phyloP scores from a whole-genome alignment of 2,329 filamentous ascomycete species.

The Colletotrichum phormii region DNA sequence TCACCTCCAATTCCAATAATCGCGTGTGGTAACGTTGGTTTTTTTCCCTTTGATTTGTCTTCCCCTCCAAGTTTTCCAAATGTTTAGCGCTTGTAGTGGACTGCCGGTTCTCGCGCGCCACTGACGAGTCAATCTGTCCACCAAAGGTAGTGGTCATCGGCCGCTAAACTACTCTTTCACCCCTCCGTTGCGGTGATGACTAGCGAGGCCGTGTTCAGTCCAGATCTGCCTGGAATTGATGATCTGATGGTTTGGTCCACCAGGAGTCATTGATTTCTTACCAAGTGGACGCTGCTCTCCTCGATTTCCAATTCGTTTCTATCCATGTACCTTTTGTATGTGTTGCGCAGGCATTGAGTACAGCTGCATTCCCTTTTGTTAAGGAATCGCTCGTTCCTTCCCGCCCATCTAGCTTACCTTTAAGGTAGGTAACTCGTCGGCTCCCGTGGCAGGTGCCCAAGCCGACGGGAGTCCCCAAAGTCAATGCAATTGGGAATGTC shows the following conservation, averaged over 20 bases:
- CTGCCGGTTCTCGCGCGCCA: conserved; percentile 16
- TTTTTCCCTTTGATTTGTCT: not conserved
- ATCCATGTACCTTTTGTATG: not conserved
- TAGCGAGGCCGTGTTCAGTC: not conserved
- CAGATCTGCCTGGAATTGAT: not conserved
- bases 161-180: conserved; percentile 13
- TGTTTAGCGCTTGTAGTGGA: conserved; percentile 26
- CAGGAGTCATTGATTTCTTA: not conserved
- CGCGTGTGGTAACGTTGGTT: not conserved
- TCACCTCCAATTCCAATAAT: conserved; percentile 1
- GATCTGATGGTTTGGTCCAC: not conserved
- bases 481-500: not conserved
- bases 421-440: not conserved
- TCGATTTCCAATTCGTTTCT: not conserved
- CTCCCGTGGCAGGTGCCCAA: not conserved
- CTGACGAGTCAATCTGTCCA: conserved; percentile 11
- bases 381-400: not conserved
- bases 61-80: conserved; percentile 8
- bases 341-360: not conserved
- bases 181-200: not conserved
- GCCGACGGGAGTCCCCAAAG: not conserved
- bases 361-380: not conserved
- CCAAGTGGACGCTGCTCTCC: not conserved
- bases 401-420: not conserved
- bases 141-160: not conserved